Evolutionary conservation across 2,329 filamentous ascomycete species (phyloP).

Genomic region (Penicillium sp.): DNA sequence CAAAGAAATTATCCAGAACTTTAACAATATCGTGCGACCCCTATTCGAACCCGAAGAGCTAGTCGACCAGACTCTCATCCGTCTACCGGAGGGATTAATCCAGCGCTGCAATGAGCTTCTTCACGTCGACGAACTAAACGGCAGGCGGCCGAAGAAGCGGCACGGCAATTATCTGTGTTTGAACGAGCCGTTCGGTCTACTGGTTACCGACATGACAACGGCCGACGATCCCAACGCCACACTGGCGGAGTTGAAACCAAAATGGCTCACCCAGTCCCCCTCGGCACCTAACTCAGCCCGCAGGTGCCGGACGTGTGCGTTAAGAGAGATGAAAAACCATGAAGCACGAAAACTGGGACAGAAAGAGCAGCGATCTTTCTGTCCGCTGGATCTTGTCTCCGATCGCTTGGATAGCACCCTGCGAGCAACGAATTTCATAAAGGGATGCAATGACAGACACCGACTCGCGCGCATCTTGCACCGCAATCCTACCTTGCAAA

Average conservation of each 20-base stretch:
- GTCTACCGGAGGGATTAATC: constrained; percentile 46
- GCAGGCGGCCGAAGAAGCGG: constrained; percentile 49
- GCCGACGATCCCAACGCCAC: constrained; percentile 30
- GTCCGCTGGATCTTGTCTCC: constrained; percentile 64
- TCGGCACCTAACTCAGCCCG: constrained; percentile 62
- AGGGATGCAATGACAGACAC: constrained; percentile 37
- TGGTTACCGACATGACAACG: constrained; percentile 72
- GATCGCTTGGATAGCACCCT: constrained; percentile 44
- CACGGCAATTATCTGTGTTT: constrained; percentile 52
- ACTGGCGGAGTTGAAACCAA: constrained; percentile 76
- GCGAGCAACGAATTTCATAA: constrained; percentile 41
- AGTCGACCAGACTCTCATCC: constrained; percentile 56
- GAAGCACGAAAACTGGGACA: constrained; percentile 30
- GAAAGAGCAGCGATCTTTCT: constrained; percentile 49
- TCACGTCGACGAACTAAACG: constrained; percentile 45
- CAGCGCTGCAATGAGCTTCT: constrained; percentile 56
- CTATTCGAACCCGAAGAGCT: constrained; percentile 57
- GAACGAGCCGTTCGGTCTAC: constrained; percentile 61
- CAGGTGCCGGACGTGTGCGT: constrained; percentile 73
- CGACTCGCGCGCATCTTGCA: constrained; percentile 36
- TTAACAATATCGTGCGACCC: constrained; percentile 48
- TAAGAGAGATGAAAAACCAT: constrained; percentile 50
- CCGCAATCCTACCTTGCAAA: constrained; percentile 35
- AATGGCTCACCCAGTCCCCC: constrained; percentile 77
- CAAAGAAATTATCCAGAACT: constrained; percentile 43